Conservation (phyloP, 2,329 filamentous ascomycete genomes). For the Penicillium sp. region DNA sequence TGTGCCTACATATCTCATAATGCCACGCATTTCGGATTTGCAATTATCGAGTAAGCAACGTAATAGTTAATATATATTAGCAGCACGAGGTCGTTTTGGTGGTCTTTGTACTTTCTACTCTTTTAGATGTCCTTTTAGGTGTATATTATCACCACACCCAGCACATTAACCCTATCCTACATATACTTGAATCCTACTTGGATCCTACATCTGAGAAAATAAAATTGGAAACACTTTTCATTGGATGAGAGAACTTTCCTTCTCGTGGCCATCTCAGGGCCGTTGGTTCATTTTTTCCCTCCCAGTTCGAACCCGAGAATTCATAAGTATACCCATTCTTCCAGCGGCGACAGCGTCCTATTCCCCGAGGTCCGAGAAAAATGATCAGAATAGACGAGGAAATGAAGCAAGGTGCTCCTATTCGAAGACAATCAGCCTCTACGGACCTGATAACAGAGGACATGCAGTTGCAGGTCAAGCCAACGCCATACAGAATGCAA, state of each 20-base stretch:
- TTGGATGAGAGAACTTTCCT: constrained; percentile 31
- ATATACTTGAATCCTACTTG: neutral
- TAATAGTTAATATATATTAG: no score
- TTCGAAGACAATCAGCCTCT: constrained; percentile 30
- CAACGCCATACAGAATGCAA: constrained; percentile 46
- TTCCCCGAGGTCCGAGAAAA: constrained; percentile 38
- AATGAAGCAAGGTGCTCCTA: constrained; percentile 29
- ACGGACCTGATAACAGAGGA: constrained; percentile 36
- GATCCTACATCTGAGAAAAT: no score
- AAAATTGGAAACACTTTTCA: constrained; percentile 17
- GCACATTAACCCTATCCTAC: no score
- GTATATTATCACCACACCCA: no score
- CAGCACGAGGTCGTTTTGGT: no score
- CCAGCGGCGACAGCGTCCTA: constrained; percentile 35
- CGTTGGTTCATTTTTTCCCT: constrained; percentile 14
- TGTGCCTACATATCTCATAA: neutral
- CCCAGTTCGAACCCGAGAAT: constrained; percentile 14
- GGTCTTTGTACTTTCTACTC: no score
- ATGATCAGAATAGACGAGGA: constrained; percentile 24
- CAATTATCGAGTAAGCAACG: neutral
- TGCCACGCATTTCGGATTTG: constrained; percentile 4
- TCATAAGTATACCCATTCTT: constrained; percentile 30
- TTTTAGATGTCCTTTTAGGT: no score
- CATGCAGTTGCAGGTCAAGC: constrained; percentile 37
- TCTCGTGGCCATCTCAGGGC: constrained; percentile 26